Percentiles rank a stretch among this genome's conserved stretches.
phyloP scores from a whole-genome alignment of 768 basidiomycete genomes.

The Auricularia heimuer region DNA sequence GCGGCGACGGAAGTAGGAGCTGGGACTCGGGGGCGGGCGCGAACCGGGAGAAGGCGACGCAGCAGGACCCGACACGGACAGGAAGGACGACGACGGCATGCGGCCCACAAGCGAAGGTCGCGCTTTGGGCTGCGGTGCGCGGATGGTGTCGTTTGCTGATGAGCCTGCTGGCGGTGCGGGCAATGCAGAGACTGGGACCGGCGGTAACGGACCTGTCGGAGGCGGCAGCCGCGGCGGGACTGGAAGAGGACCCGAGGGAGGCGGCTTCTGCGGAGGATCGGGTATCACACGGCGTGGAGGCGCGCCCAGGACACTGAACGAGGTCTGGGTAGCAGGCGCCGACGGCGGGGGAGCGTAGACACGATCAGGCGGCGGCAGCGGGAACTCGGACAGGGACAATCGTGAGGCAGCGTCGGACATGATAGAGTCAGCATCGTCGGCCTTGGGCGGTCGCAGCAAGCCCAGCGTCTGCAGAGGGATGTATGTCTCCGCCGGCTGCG shows the following conservation, averaged over 20 bases:
- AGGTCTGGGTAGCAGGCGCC: background rate
- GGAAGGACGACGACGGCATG: background rate
- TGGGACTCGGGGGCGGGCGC: background rate
- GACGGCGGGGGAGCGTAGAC: background rate
- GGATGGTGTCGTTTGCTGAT: background rate
- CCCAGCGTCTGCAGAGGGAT: background rate
- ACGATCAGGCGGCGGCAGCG: background rate
- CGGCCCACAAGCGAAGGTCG: background rate
- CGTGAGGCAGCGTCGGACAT: background rate
- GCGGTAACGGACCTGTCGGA: background rate
- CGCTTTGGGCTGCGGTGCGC: background rate
- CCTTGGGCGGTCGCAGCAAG: background rate
- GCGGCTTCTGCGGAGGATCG: background rate
- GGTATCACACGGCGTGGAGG: background rate
- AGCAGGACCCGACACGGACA: background rate
- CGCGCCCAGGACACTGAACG: background rate
- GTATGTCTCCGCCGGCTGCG: background rate
- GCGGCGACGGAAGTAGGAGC: background rate
- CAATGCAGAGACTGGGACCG: background rate
- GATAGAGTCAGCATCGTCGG: background rate
- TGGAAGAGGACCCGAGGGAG: background rate
- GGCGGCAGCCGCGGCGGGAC: background rate
- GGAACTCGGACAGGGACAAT: background rate
- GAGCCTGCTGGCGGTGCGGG: background rate
- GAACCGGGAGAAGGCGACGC: background rate